Evolutionary conservation across 148 eudicot genomes (phyloP).

Genomic region (Chenopodium suecicum): DNA sequence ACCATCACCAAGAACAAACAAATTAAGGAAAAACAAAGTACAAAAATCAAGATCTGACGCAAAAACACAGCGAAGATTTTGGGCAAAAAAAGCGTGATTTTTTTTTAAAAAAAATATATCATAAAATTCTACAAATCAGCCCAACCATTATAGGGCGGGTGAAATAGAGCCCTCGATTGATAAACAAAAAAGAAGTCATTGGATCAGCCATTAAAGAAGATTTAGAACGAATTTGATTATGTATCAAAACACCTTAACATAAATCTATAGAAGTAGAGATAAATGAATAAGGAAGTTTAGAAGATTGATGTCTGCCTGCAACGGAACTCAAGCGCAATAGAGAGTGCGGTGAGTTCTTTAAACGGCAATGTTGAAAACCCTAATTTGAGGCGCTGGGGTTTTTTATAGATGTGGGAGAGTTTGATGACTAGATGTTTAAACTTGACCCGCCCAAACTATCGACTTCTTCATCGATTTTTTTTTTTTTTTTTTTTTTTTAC

Average conservation of each 20-base stretch:
- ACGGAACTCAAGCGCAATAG: constrained; percentile 14
- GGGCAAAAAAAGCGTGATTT: too few relatives aligned
- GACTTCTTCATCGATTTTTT: too few relatives aligned
- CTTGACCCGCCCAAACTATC: too few relatives aligned
- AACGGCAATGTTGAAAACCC: constrained; percentile 10
- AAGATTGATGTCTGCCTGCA: constrained; percentile 21
- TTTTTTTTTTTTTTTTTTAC: too few relatives aligned
- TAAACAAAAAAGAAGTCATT: constrained; percentile 10
- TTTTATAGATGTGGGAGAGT: not conserved
- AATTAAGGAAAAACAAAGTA: too few relatives aligned
- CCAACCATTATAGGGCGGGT: constrained; percentile 30
- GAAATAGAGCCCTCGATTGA: constrained; percentile 17
- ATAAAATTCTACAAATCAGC: constrained; percentile 1
- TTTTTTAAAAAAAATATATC: not conserved
- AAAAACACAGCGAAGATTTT: too few relatives aligned
- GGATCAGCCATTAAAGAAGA: constrained; percentile 22
- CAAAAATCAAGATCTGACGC: too few relatives aligned
- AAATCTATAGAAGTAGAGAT: not conserved
- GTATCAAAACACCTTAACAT: not conserved
- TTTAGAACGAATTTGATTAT: not conserved
- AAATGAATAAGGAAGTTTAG: not conserved
- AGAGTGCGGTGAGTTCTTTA: constrained; percentile 17
- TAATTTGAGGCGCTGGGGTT: not conserved
- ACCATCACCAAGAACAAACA: too few relatives aligned
- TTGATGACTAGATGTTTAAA: too few relatives aligned